phyloP scores from a whole-genome alignment of 176 grass and related monocot genomes.

The Microstegium vimineum region DNA sequence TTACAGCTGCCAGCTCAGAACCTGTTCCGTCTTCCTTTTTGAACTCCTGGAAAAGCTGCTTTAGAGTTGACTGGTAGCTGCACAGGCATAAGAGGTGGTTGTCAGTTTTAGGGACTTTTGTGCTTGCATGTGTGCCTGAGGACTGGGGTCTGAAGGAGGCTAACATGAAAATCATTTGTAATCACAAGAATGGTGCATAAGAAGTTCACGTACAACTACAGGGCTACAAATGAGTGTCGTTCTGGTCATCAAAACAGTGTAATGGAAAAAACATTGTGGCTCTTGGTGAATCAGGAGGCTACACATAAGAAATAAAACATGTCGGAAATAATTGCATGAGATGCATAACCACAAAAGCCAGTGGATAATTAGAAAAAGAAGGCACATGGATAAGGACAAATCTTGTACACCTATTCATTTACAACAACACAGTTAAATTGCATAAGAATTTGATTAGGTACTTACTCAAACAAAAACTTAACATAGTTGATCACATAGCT shows the following conservation, averaged over 20 bases:
- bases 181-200: background rate
- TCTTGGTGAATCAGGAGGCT: background rate
- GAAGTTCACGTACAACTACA: background rate
- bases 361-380: slow-evolving; percentile 4
- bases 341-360: background rate
- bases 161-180: background rate
- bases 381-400: background rate
- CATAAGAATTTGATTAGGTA: background rate
- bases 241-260: slow-evolving; percentile 15
- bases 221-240: background rate
- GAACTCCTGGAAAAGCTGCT: slow-evolving; percentile 92
- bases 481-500: slow-evolving; percentile 98
- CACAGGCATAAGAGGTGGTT: background rate
- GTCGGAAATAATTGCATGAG: background rate
- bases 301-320: background rate
- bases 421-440: background rate
- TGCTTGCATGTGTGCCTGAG: background rate
- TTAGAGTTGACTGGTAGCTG: slow-evolving; percentile 93
- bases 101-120: background rate
- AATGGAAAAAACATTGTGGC: background rate
- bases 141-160: background rate
- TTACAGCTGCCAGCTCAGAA: slow-evolving; percentile 78
- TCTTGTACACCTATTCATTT: background rate
- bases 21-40: slow-evolving; percentile 73
- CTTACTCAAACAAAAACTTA: slow-evolving; percentile 97